These are phyloP conservation scores for Ceratocystis cubensis DNA, from an alignment of 2,329 filamentous ascomycete genomes.

Conservation along the genomic window DNA sequence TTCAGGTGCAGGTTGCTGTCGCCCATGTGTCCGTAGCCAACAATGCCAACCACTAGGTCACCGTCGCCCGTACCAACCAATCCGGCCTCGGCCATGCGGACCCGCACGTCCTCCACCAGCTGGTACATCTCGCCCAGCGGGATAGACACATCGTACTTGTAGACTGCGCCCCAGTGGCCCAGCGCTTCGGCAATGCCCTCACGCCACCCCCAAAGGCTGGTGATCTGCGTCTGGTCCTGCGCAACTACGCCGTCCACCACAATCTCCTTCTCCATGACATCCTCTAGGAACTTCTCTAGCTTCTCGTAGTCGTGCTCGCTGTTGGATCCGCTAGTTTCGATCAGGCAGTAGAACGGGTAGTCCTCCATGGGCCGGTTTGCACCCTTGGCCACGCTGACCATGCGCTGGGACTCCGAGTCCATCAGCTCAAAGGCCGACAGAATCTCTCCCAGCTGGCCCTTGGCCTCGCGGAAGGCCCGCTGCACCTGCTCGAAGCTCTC, in stretches of 20 bases:
- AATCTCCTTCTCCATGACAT: conserved; percentile 79
- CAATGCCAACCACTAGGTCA: conserved; percentile 58
- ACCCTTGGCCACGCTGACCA: conserved; percentile 62
- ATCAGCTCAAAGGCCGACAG: conserved; percentile 96
- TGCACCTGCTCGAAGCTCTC: conserved; percentile 85
- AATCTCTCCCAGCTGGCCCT: conserved; percentile 83
- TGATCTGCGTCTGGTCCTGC: conserved; percentile 82
- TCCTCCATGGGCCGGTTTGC: conserved; percentile 73
- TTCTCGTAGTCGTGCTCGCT: conserved; percentile 87
- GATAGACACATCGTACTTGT: conserved; percentile 98
- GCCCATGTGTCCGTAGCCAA: conserved; percentile 97
- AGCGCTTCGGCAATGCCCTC: conserved; percentile 86
- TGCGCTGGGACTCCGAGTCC: conserved; percentile 69
- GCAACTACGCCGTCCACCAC: conserved; percentile 83
- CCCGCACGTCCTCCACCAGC: conserved; percentile 73
- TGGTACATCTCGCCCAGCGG: conserved; percentile 76
- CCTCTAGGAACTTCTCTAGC: conserved; percentile 76
- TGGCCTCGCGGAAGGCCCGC: conserved; percentile 75
- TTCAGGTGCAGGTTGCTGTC: conserved; percentile 94
- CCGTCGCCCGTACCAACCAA: conserved; percentile 60
- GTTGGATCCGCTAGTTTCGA: conserved; percentile 94
- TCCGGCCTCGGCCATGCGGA: conserved; percentile 58
- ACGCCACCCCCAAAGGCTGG: conserved; percentile 77
- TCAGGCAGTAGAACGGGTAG: conserved; percentile 87
- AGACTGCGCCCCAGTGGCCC: conserved; percentile 84